These are phyloP conservation scores for Vigna nakashimae DNA, from an alignment of 306 rosid species.

Conservation along the genomic window DNA sequence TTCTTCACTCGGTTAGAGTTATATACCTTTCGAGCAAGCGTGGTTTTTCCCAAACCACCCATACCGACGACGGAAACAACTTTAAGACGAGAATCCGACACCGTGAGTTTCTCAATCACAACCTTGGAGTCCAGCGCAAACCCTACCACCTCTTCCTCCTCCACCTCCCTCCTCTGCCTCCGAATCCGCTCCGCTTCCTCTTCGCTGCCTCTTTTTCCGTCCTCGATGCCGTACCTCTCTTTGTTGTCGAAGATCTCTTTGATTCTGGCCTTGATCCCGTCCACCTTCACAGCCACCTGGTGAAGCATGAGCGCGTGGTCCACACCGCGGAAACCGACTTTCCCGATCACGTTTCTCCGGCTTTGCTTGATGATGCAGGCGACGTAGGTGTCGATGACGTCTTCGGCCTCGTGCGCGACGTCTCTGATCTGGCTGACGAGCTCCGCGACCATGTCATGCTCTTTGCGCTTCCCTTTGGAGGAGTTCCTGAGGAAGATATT, in stretches of 20 bases:
- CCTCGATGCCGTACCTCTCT: background rate
- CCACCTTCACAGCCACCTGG: background rate
- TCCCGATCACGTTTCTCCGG: background rate
- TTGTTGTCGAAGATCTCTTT: background rate
- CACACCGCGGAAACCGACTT: background rate
- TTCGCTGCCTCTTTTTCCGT: background rate
- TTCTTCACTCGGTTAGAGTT: background rate
- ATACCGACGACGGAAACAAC: constrained; percentile 27
- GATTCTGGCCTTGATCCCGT: background rate
- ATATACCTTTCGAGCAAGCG: constrained; percentile 30
- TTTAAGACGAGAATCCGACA: background rate
- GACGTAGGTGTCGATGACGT: constrained; percentile 26
- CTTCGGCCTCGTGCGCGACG: constrained; percentile 22
- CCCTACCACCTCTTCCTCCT: constrained; percentile 35
- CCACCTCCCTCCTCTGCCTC: constrained; percentile 20
- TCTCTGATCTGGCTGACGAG: constrained; percentile 37
- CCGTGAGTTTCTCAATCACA: background rate
- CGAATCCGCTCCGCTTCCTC: background rate
- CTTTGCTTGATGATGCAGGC: background rate
- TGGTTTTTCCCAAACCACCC: constrained; percentile 44
- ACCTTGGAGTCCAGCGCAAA: background rate
- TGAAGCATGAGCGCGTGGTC: background rate
- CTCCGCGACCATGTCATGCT: background rate
- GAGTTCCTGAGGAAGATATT: constrained; percentile 13
- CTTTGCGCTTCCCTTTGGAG: background rate